A percentile compares a stretch with the other conserved stretches of the same genome.
Evolutionary conservation across 2,329 filamentous ascomycete genomes (phyloP).

Genomic region (Plectosphaerella plurivora): DNA sequence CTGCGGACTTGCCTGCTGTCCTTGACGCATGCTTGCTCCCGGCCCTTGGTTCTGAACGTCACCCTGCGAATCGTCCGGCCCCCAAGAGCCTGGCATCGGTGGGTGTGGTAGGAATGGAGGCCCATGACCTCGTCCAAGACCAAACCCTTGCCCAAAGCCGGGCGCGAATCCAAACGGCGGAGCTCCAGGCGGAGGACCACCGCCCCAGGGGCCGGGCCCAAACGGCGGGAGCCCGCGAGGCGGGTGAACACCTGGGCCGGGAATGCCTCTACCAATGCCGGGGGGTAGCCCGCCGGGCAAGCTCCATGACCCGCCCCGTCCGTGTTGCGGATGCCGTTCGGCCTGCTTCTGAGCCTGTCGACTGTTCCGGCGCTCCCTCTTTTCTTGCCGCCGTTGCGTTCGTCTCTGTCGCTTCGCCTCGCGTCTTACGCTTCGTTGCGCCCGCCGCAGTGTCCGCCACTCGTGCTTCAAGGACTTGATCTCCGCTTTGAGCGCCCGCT

Average conservation of each 20-base stretch:
- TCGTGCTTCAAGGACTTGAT: constrained; percentile 38
- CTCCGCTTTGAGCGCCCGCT: constrained; percentile 33
- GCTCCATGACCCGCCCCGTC: constrained; percentile 1
- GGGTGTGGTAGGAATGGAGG: neutral
- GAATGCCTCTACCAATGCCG: neutral
- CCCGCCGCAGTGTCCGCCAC: constrained; percentile 31
- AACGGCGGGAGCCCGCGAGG: neutral
- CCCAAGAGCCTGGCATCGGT: constrained; percentile 3
- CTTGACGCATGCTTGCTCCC: too few species aligned
- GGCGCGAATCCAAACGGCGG: constrained; percentile 2
- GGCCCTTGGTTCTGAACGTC: neutral
- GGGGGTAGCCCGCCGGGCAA: constrained; percentile 3
- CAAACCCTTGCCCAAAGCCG: constrained; percentile 6
- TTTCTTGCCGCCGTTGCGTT: constrained; percentile 22
- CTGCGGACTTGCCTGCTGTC: too few species aligned
- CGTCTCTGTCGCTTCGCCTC: constrained; percentile 24
- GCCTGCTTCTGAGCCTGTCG: constrained; percentile 23
- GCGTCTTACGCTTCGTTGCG: constrained; percentile 23
- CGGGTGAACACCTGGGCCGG: neutral
- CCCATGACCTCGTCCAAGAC: neutral
- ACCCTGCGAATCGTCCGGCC: neutral
- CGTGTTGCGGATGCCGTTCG: constrained; percentile 14
- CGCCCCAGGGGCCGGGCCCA: neutral
- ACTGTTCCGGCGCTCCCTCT: constrained; percentile 24
- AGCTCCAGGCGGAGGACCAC: neutral